These are phyloP conservation scores for Carex kokanica DNA, from an alignment of 176 grass and related monocot genomes.

Conservation along the genomic window DNA sequence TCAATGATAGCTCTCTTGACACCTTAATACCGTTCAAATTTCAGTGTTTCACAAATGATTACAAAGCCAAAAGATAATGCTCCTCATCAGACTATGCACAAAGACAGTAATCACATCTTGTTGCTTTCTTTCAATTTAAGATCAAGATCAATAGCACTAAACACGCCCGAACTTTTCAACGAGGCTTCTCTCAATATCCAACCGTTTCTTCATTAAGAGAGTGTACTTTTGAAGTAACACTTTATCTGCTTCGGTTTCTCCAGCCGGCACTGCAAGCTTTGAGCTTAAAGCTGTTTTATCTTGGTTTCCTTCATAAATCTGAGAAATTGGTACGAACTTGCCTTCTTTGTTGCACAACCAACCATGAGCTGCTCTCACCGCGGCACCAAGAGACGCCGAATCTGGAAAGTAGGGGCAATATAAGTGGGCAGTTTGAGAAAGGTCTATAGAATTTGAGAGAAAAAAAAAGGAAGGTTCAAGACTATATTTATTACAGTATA, in stretches of 20 bases:
- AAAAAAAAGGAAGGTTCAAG: not conserved
- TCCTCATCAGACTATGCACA: not conserved
- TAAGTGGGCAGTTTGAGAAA: not conserved
- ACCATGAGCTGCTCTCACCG: conserved; percentile 80
- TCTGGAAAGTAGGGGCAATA: conserved; percentile 34
- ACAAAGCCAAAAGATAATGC: not conserved
- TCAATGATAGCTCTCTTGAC: not conserved
- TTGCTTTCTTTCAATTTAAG: not conserved
- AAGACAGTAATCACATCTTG: not conserved
- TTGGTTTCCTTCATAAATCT: conserved; percentile 52
- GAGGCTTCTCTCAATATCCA: conserved; percentile 68
- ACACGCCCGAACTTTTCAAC: conserved; percentile 58
- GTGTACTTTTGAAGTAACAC: conserved; percentile 65
- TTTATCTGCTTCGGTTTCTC: conserved; percentile 35
- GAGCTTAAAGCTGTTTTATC: conserved; percentile 65
- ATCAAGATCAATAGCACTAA: conserved; percentile 20
- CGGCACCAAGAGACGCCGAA: conserved; percentile 81
- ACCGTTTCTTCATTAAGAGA: conserved; percentile 60
- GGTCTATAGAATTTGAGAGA: not conserved
- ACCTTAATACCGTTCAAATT: not conserved
- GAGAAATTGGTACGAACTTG: conserved; percentile 59
- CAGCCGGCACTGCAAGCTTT: conserved; percentile 43
- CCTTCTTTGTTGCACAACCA: conserved; percentile 81
- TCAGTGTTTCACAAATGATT: not conserved
- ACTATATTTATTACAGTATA: not conserved